Percentiles rank a stretch among this genome's conserved stretches.
phyloP scores from a whole-genome alignment of 139 green algal genomes.

The Closterium sp. region DNA sequence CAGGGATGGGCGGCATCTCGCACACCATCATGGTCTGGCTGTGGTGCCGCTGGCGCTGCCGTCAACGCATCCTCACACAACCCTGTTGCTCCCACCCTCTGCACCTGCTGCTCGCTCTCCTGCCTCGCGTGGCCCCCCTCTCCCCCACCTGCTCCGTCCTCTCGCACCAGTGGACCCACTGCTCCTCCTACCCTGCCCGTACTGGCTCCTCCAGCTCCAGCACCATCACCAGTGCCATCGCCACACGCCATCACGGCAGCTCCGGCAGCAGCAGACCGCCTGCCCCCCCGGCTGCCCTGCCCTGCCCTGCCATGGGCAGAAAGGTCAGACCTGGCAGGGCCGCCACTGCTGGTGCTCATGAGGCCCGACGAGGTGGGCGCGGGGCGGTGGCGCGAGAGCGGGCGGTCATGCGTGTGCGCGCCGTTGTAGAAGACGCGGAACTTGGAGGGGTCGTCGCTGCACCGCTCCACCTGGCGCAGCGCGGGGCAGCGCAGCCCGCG shows the following conservation, averaged over 20 bases:
- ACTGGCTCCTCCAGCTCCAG: not conserved
- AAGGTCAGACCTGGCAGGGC: not conserved
- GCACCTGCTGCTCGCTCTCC: not conserved
- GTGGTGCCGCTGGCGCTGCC: not conserved
- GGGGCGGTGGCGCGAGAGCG: not conserved
- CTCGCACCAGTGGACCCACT: not conserved
- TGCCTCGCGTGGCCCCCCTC: not conserved
- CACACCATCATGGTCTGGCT: not conserved
- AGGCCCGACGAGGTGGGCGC: not conserved
- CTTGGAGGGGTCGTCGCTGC: conserved; percentile 21
- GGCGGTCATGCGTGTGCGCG: not conserved
- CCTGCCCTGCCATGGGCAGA: not conserved
- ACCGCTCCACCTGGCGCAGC: conserved; percentile 18
- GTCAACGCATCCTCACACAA: not conserved
- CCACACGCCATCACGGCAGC: not conserved
- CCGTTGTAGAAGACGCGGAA: conserved; percentile 9
- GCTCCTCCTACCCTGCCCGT: not conserved
- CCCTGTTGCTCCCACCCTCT: not conserved
- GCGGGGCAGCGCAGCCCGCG: not conserved
- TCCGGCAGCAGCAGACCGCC: not conserved
- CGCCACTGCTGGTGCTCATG: not conserved
- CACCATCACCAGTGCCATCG: not conserved
- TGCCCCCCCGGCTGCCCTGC: not conserved
- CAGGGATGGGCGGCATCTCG: not conserved
- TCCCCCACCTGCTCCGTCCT: not conserved